Conservation (phyloP, 352 stramenopile genomes). For the Pythium vanterpoolii region DNA sequence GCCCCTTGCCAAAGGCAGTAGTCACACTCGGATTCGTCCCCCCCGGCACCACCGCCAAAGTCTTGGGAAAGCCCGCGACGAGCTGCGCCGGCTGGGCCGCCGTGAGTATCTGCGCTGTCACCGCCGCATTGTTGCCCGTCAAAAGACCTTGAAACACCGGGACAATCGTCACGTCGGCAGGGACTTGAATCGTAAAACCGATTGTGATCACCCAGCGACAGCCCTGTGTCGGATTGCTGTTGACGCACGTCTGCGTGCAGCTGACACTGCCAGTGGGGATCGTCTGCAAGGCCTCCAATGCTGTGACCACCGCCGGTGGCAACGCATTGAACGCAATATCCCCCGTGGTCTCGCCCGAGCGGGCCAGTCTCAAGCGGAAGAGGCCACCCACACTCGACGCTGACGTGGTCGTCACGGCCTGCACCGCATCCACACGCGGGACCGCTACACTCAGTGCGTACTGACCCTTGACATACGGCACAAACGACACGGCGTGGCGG, state of each 20-base stretch:
- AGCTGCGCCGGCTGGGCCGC: constrained; percentile 25
- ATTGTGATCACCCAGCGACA: constrained; percentile 78
- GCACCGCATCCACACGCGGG: constrained; percentile 69
- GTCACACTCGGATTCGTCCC: constrained; percentile 68
- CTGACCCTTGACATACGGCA: constrained; percentile 85
- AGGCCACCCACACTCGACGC: constrained; percentile 56
- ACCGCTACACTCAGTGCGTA: constrained; percentile 87
- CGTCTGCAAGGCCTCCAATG: constrained; percentile 64
- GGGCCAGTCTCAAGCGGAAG: constrained; percentile 56
- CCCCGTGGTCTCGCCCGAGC: constrained; percentile 33
- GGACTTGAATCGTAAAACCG: constrained; percentile 2
- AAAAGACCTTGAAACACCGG: constrained; percentile 21
- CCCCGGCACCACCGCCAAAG: constrained; percentile 42
- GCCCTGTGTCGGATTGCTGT: constrained; percentile 39
- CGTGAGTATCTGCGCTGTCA: constrained; percentile 36
- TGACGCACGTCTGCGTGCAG: constrained; percentile 34
- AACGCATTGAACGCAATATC: constrained; percentile 54
- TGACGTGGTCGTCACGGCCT: constrained; percentile 48
- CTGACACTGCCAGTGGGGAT: constrained; percentile 37
- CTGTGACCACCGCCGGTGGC: constrained; percentile 35
- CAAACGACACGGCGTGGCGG: constrained; percentile 84
- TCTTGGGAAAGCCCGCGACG: constrained; percentile 69
- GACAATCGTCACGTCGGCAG: constrained; percentile 1
- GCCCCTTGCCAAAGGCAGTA: constrained; percentile 57
- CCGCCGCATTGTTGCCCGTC: constrained; percentile 59